phyloP scores from a whole-genome alignment of 176 grass and related monocot species.

The Oryza longistaminata region DNA sequence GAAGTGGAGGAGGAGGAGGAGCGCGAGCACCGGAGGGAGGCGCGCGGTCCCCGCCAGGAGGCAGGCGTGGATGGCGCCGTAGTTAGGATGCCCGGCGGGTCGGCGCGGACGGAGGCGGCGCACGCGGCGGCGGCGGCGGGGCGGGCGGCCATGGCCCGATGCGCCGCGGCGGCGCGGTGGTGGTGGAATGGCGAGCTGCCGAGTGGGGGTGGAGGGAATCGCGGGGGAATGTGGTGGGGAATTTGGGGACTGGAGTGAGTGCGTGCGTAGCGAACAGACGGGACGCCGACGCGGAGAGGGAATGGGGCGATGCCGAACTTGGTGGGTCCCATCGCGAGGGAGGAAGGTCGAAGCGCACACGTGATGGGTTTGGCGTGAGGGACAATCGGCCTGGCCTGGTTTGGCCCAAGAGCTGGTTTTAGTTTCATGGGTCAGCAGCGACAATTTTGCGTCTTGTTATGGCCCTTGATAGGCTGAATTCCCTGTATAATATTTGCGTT shows the following conservation, averaged over 20 bases:
- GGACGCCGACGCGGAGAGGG: slow-evolving; percentile 33
- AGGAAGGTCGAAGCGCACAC: neutral
- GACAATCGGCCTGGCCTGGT: too few relatives aligned
- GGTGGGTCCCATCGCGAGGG: neutral
- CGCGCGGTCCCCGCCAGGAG: slow-evolving; percentile 37
- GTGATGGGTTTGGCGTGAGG: too few relatives aligned
- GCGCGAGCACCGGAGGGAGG: slow-evolving; percentile 57
- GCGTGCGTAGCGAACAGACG: slow-evolving; percentile 23
- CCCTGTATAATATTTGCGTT: too few relatives aligned
- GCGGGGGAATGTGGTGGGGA: neutral
- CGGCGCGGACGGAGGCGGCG: slow-evolving; percentile 30
- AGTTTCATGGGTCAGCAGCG: too few relatives aligned
- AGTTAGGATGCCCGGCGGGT: slow-evolving; percentile 57
- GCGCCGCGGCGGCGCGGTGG: neutral
- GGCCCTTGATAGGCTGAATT: too few relatives aligned
- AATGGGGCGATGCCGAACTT: neutral
- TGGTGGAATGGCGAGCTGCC: neutral
- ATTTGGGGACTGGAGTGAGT: neutral
- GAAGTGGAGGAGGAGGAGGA: slow-evolving; percentile 72
- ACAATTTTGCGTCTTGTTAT: too few relatives aligned
- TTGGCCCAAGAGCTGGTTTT: too few relatives aligned
- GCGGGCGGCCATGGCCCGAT: slow-evolving; percentile 17
- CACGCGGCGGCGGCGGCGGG: slow-evolving; percentile 13
- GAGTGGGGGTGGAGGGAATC: neutral
- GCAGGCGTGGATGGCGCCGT: slow-evolving; percentile 69